Base-by-base conservation (phyloP, 1,284 basidiomycete species). In the Grifola frondosa region DNA sequence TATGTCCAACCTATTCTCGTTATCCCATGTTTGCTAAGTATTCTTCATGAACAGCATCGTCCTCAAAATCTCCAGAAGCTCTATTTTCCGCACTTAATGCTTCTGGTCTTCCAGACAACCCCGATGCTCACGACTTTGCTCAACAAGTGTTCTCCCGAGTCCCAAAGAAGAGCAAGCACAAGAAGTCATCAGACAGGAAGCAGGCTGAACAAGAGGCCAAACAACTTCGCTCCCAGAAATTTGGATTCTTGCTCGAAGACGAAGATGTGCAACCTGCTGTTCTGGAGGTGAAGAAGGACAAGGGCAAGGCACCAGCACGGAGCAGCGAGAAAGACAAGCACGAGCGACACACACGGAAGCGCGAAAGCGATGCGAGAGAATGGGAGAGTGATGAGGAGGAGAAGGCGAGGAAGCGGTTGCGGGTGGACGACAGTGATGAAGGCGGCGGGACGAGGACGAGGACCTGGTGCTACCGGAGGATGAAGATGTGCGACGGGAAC, bases 301-400 rank as follows among this genome's bases (percentile, higher is more conserved):
- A 71, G 55, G 70, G 65, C 36, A 77, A 69, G 50, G 53, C 71
- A 30, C 62, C 64, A 32, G 44, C 42, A 15, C 37, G 37, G 23
- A 49, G 44, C 30, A 46, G 41, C 25, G 70, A 67, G 39, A 77
- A 71, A 58, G 75, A 75, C 38, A 77, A 74, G 59, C 69, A 73
- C 32, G 84, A 87, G 36, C 75, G 82, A 29, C 79, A 87, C 49
- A 74, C 79, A 37, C 76, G 91, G 53, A 94, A 92, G 61, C 74
- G 88, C 34, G 91, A 94, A 31, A 81, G 85, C 47, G 84, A 85
- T 50, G 77, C 71, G 20, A 80, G 82, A 46, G 85, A 89, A 43
- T 94, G 91, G 91, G 86, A 89, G 68, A 87, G 80, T 56, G 91
- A 93, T 50, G 91, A 92, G 52, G 89, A 93, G 48, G 89, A 92